A percentile compares a stretch with the other conserved stretches of the same genome.
Conservation (phyloP, 2,329 filamentous ascomycete genomes). For the Microcyclosporella mali region DNA sequence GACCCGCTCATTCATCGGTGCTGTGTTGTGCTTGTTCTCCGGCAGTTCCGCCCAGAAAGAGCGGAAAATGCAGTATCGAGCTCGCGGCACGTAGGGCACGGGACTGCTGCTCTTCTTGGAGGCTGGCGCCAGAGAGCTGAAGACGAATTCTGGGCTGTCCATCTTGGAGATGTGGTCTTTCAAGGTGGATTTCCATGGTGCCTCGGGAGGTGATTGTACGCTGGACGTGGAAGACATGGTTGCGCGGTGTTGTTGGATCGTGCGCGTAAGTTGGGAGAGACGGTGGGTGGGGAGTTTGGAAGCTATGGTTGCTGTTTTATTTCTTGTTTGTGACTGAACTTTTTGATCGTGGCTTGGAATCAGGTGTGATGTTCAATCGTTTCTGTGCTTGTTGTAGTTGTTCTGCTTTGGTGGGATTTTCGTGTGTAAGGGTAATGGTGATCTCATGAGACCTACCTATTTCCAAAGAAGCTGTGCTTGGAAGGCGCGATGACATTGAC, state of each 20-base stretch:
- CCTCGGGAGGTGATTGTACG: slow-evolving; percentile 32
- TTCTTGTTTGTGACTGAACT: neutral
- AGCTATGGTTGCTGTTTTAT: slow-evolving; percentile 26
- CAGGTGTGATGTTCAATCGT: neutral
- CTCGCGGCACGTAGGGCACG: slow-evolving; percentile 47
- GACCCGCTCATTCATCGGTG: slow-evolving; percentile 61
- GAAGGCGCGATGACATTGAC: neutral
- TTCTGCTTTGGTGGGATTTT: neutral
- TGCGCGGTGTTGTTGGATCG: slow-evolving; percentile 17
- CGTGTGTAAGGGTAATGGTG: slow-evolving; percentile 10
- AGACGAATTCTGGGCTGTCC: slow-evolving; percentile 46
- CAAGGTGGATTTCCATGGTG: slow-evolving; percentile 50
- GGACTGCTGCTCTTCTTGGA: slow-evolving; percentile 34
- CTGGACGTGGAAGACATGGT: slow-evolving; percentile 43
- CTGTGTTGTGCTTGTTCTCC: slow-evolving; percentile 65
- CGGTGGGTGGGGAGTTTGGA: slow-evolving; percentile 28
- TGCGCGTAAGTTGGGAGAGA: slow-evolving; percentile 35
- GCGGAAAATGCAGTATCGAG: slow-evolving; percentile 75
- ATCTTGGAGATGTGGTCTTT: slow-evolving; percentile 45
- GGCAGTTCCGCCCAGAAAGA: slow-evolving; percentile 75
- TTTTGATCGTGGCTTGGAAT: neutral
- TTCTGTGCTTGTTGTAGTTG: neutral
- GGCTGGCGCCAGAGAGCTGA: slow-evolving; percentile 44
- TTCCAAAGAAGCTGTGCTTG: neutral
- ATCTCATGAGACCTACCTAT: slow-evolving; percentile 4